Evolutionary conservation across 768 basidiomycete genomes (phyloP).

Genomic region (Rhizopogon salebrosus): DNA sequence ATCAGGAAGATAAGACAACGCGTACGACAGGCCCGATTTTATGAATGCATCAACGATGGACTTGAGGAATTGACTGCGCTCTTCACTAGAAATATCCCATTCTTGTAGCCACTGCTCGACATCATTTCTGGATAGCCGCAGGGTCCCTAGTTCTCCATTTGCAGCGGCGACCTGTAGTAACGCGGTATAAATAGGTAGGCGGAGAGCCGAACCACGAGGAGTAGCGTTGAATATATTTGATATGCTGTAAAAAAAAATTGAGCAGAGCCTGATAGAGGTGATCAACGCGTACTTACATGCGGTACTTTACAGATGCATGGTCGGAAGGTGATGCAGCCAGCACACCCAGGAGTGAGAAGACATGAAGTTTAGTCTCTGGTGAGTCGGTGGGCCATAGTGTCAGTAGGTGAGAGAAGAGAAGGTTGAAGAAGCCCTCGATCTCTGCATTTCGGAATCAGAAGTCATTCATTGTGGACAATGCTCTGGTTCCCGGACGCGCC

Average conservation of each 20-base stretch:
- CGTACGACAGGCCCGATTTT: constrained; percentile 58
- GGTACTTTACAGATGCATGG: constrained; percentile 61
- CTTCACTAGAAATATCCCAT: constrained; percentile 60
- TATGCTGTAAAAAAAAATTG: constrained; percentile 39
- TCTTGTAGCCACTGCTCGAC: constrained; percentile 78
- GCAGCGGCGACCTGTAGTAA: constrained; percentile 55
- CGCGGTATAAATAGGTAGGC: constrained; percentile 55
- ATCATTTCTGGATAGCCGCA: constrained; percentile 53
- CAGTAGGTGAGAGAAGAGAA: constrained; percentile 70
- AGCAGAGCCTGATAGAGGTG: neutral
- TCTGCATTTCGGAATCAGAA: constrained; percentile 37
- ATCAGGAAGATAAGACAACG: constrained; percentile 8
- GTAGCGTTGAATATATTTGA: constrained; percentile 80
- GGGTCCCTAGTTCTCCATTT: constrained; percentile 56
- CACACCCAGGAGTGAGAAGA: constrained; percentile 45
- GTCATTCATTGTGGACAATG: neutral
- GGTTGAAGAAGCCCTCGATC: constrained; percentile 85
- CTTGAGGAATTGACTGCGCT: constrained; percentile 64
- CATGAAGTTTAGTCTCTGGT: constrained; percentile 47
- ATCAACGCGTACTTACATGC: constrained; percentile 43
- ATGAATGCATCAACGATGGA: constrained; percentile 53
- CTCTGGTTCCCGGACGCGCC: constrained; percentile 37
- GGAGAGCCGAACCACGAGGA: constrained; percentile 60
- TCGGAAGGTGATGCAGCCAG: constrained; percentile 53
- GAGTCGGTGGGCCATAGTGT: constrained; percentile 51